Percentiles rank a stretch among this genome's conserved stretches.
phyloP scores from a whole-genome alignment of 192 early-diverging fungal species.

The Coemansia aciculifera region DNA sequence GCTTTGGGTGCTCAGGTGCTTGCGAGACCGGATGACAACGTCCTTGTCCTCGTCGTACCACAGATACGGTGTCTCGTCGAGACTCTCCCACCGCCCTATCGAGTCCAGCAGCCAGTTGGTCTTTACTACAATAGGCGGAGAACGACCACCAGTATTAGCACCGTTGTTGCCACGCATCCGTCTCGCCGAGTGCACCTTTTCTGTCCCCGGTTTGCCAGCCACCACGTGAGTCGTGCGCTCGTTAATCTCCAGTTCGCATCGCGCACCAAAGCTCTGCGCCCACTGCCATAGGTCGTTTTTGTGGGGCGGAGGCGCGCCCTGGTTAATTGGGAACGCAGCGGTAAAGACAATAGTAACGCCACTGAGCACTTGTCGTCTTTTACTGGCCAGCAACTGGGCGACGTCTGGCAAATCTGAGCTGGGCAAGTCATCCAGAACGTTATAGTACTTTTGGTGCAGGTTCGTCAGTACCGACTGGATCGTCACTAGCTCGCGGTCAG shows the following conservation, averaged over 20 bases:
- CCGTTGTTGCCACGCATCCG: slow-evolving; percentile 44
- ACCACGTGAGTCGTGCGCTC: slow-evolving; percentile 82
- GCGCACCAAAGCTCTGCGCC: slow-evolving; percentile 81
- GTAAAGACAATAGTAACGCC: slow-evolving; percentile 78
- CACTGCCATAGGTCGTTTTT: slow-evolving; percentile 79
- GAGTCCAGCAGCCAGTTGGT: slow-evolving; percentile 69
- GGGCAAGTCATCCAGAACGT: slow-evolving; percentile 28
- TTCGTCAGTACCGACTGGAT: slow-evolving; percentile 61
- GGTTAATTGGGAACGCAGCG: slow-evolving; percentile 70
- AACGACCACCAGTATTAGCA: slow-evolving; percentile 62
- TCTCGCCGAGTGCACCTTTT: slow-evolving; percentile 72
- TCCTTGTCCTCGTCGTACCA: slow-evolving; percentile 41
- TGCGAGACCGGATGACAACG: slow-evolving; percentile 14
- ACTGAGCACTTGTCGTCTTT: slow-evolving; percentile 65
- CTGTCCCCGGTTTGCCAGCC: slow-evolving; percentile 75
- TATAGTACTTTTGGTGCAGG: slow-evolving; percentile 74
- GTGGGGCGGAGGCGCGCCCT: slow-evolving; percentile 55
- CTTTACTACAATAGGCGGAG: slow-evolving; percentile 36
- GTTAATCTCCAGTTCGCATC: slow-evolving; percentile 64
- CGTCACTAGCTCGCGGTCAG: slow-evolving; percentile 61
- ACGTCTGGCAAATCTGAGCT: slow-evolving; percentile 27
- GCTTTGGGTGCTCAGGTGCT: slow-evolving; percentile 15
- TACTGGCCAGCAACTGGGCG: slow-evolving; percentile 59
- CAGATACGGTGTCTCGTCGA: slow-evolving; percentile 68
- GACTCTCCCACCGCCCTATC: slow-evolving; percentile 65